These are phyloP conservation scores for Schwanniomyces polymorphus DNA, from an alignment of 805 yeast genomes.

Conservation along the genomic window DNA sequence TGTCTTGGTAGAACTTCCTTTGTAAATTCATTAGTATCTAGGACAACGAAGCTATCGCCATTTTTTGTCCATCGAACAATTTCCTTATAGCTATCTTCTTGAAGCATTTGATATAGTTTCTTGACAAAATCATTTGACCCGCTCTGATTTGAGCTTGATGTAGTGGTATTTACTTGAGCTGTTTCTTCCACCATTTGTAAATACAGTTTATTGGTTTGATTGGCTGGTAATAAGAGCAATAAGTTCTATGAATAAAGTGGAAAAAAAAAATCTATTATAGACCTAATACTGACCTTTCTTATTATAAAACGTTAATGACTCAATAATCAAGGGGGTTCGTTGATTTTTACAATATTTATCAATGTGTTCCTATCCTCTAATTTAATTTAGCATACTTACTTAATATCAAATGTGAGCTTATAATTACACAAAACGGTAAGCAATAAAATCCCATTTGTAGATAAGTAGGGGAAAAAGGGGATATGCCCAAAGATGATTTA, in stretches of 20 bases:
- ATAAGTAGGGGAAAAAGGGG: not conserved
- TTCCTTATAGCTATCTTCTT: slow-evolving; percentile 69
- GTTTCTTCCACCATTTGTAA: slow-evolving; percentile 5
- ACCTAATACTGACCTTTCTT: not conserved
- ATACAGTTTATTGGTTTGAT: slow-evolving; percentile 1
- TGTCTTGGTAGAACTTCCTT: slow-evolving; percentile 86
- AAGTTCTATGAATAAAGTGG: not conserved
- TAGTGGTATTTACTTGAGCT: slow-evolving; percentile 4
- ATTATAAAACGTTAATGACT: not conserved
- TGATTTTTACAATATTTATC: not conserved
- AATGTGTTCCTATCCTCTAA: not conserved
- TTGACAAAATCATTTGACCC: slow-evolving; percentile 80
- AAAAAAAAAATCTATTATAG: not conserved
- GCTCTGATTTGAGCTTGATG: slow-evolving; percentile 31
- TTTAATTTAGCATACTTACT: not conserved
- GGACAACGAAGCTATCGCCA: slow-evolving; percentile 88
- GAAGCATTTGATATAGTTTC: slow-evolving; percentile 80
- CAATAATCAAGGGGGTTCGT: not conserved
- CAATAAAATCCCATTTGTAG: not conserved
- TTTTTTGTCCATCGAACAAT: slow-evolving; percentile 82
- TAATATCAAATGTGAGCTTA: not conserved
- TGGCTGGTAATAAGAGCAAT: not conserved
- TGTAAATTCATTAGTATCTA: slow-evolving; percentile 89
- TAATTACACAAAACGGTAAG: not conserved
- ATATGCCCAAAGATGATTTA: not conserved